Base-by-base conservation (phyloP, 495 filamentous ascomycete genomes). In the Aspergillus sclerotioniger region DNA sequence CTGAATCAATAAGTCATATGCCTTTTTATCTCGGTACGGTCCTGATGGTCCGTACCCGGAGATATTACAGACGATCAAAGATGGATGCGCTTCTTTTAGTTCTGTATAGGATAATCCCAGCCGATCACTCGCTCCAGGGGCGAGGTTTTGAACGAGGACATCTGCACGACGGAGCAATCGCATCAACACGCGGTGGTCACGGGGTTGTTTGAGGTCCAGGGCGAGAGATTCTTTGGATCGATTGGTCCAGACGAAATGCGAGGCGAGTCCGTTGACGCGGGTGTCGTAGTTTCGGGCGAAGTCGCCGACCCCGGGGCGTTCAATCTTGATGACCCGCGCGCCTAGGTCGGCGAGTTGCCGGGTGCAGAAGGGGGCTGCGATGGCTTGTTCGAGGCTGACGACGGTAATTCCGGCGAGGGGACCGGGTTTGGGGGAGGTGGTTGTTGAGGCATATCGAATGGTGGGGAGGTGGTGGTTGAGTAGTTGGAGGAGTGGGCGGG, bases 1-100 rank as follows among this genome's bases (percentile, higher is more conserved):
- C 57, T 83, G 80, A 15, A 82, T 80, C 10, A 83, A 71, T 39
- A 82, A 72, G 52, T 82, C 80, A 58, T 83, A 83, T 8, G 80
- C 80, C 58, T 83, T 83, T 68, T 83, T 82, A 47, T 79, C 67
- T 0, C 71, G 67, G 59, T 82, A 81, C 0, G 78, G 80, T 0
- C 79, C 80, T 41, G 76, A 72, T 29, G 74, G 69, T 0, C 80
- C 80, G 58, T 81, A 81, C 1, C 80, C 80, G 0, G 73, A 77
- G 51, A 82, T 81, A 60, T 82, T 76, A 56, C 80, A 82, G 4
- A 81, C 79, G 31, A 82, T 81, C 25, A 82, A 54, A 15, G 68
- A 66, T 0, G 78, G 74, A 37, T 80, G 67, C 12, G 67, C 61
- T 5, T 63, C 60, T 50, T 73, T 74, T 25, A 82, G 56, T 3